Base-by-base conservation (phyloP, 257 asterid species). In the Misopates orontium region DNA sequence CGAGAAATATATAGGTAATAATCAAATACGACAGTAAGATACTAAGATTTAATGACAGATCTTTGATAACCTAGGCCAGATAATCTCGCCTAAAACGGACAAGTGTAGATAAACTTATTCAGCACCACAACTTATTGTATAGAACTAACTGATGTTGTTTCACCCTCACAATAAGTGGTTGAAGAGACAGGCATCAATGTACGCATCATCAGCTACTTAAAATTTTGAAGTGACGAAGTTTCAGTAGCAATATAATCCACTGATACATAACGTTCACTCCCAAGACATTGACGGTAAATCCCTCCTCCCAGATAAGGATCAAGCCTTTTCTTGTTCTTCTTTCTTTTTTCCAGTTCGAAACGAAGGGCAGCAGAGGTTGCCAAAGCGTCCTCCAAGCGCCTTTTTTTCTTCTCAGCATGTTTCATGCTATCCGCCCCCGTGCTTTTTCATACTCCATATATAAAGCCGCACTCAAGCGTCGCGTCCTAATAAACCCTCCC, bases 351-450 rank as follows among this genome's bases (percentile, higher is more conserved):
- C 54, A 93, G 77, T 76, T 93, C 99, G 5, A 90, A 83, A 31
- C 96, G 86, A 49, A 93, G 90, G 49, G 97, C 99, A 19, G 99
- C 99, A 6, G 99, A 93, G 49, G 97, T 87, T 73, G 99, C 99
- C 73, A 93, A 77, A 40, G 99, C 99, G 77, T 93, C 90, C 85
- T 93, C 99, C 80, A 93, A 73, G 2, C 99, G 94, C 67, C 97
- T 80, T 78, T 80, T 90, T 62, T 93, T 93, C 85, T 87, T 93
- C 86, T 93, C 99, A 8, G 99, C 99, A 67, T 93, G 99, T 75
- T 90, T 93, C 14, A 87, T 84, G 12, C 99, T 90, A 72, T 93
- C 99, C 51, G 84, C n/a, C 68, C 80, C 90, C 95, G 58, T 83
- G 97, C 86, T 93, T 93, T 80, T 93, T 93, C 95, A 90, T 93